Conservation (phyloP, 768 basidiomycete species). For the Rhizopogon sp. region DNA sequence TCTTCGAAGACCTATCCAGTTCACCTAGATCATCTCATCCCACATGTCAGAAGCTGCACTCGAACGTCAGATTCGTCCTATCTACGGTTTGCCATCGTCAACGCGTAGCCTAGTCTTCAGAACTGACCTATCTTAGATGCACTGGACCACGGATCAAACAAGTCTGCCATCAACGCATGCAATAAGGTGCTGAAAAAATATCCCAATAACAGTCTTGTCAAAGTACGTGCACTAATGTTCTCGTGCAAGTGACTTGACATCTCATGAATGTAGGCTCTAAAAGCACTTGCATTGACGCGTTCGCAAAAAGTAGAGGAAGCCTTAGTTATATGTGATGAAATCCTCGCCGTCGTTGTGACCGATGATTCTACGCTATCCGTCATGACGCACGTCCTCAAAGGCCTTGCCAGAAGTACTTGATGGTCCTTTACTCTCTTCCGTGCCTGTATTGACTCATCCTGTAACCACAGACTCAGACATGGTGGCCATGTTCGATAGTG, state of each 20-base stretch:
- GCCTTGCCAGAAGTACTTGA: conserved; percentile 60
- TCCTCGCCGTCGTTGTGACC: conserved; percentile 66
- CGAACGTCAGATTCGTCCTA: conserved; percentile 80
- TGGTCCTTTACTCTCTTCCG: background rate
- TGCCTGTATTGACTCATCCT: background rate
- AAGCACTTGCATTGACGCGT: conserved; percentile 79
- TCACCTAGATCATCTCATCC: conserved; percentile 2
- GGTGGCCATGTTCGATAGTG: conserved; percentile 82
- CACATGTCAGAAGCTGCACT: conserved; percentile 52
- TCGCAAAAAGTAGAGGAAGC: conserved; percentile 86
- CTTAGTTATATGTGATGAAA: conserved; percentile 72
- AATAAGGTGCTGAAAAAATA: conserved; percentile 88
- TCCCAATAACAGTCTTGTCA: conserved; percentile 65
- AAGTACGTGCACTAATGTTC: conserved; percentile 35
- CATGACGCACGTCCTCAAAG: conserved; percentile 80
- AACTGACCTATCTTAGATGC: conserved; percentile 50
- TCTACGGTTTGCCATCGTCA: conserved; percentile 57
- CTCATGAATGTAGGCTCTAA: conserved; percentile 56
- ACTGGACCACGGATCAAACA: conserved; percentile 81
- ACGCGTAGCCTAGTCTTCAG: background rate
- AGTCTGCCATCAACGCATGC: conserved; percentile 79
- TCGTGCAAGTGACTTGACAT: conserved; percentile 2
- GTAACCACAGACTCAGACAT: conserved; percentile 59
- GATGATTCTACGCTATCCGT: conserved; percentile 72
- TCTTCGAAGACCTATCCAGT: background rate